Conservation (phyloP, 371 early-diverging fungal species). For the Mucor indicus region DNA sequence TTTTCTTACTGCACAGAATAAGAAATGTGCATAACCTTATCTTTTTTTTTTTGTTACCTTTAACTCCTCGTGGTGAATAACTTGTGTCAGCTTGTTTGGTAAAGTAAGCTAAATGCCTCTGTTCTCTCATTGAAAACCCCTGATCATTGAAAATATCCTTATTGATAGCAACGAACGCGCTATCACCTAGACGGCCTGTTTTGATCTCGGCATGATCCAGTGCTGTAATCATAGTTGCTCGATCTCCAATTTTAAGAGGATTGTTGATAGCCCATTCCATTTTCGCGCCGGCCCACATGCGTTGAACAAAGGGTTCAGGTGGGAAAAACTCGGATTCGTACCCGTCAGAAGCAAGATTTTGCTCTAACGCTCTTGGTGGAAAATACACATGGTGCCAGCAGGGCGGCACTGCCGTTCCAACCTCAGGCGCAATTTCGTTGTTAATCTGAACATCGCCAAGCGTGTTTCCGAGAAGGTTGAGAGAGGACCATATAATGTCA, state of each 20-base stretch:
- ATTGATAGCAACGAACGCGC: conserved; percentile 69
- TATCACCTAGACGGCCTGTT: conserved; percentile 51
- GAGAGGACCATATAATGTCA: conserved; percentile 29
- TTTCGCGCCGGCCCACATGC: conserved; percentile 87
- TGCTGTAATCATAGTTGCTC: conserved; percentile 51
- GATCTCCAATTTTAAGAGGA: conserved; percentile 61
- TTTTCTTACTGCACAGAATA: conserved; percentile 34
- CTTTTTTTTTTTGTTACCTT: conserved; percentile 4
- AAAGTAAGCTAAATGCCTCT: conserved; percentile 70
- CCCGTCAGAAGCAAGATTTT: conserved; percentile 73
- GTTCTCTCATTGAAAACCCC: conserved; percentile 70
- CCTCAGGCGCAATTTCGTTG: conserved; percentile 17
- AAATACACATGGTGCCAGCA: conserved; percentile 80
- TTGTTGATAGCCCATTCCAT: conserved; percentile 58
- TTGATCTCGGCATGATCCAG: conserved; percentile 54
- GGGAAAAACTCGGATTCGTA: conserved; percentile 75
- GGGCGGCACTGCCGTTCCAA: conserved; percentile 59
- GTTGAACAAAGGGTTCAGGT: conserved; percentile 62
- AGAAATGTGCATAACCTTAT: neutral
- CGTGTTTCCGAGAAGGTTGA: conserved; percentile 32
- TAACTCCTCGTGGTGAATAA: conserved; percentile 1
- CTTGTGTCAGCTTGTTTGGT: conserved; percentile 16
- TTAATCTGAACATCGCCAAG: conserved; percentile 8
- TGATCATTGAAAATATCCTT: conserved; percentile 59
- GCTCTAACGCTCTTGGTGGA: conserved; percentile 66